Base-by-base conservation (phyloP, 1,284 basidiomycete genomes). In the Trichosporon sp. region DNA sequence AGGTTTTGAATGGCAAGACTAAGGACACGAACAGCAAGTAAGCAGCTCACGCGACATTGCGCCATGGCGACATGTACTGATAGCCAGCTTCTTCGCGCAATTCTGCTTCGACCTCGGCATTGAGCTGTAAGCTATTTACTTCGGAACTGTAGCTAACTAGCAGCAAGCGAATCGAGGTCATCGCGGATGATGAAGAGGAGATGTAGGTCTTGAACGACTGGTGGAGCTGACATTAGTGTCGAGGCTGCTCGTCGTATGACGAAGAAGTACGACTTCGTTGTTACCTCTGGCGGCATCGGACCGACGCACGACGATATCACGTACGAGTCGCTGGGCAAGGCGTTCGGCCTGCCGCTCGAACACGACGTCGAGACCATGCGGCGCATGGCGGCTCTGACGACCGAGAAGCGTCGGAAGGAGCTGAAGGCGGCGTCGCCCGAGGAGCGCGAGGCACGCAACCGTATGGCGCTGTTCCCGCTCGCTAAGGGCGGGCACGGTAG, bases 281-380 rank as follows among this genome's bases (percentile, higher is more conserved):
- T 96, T 69, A 95, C 92, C 0, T 90, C 89, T 16, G 93, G 93
- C 0, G 83, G 84, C 12, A 94, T 96, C 70, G 93, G 93, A 0
- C 91, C 92, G 0, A 94, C 92, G 2, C 92, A 94, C 77, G 92
- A 93, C 78, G 92, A 95, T 78, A 96, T 96, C 78, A 96, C 94
- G 1, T 97, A 97, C 79, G 87, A 89, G 7, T 91, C 91, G 0
- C 89, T 98, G 26, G 94, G 91, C 1, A 91, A 90, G 78, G 92
- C 96, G 0, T 98, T 98, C 85, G 79, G 87, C 69, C 90, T 92
- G 70, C 86, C 87, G 0, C 89, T 98, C 31, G 85, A 84, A 48
- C 90, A 96, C 78, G 89, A 98, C 83, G 78, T 87, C 1, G 94
- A 97, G 79, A 96, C 93, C 0, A 86, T 95, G 8, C 79, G 85